phyloP scores from a whole-genome alignment of 2,329 filamentous ascomycete species.

The Thelonectria discophora region DNA sequence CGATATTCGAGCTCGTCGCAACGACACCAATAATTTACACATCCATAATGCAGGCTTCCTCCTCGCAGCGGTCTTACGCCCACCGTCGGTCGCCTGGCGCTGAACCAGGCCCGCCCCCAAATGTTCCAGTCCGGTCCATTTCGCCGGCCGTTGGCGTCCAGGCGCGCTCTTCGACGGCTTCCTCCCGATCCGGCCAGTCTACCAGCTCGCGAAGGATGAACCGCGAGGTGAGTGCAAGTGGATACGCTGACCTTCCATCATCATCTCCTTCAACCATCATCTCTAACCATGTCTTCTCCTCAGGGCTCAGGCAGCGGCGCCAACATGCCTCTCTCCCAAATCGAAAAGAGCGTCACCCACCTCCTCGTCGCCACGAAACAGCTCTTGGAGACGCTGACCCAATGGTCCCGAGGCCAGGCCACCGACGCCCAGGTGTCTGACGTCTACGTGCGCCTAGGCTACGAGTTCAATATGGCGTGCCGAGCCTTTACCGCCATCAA shows the following conservation, averaged over 20 bases:
- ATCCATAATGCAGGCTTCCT: conserved; percentile 35
- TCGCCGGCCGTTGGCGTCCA: conserved; percentile 70
- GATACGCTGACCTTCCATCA: conserved; percentile 10
- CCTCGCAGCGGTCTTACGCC: conserved; percentile 60
- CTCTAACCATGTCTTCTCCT: conserved; percentile 32
- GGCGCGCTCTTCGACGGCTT: conserved; percentile 71
- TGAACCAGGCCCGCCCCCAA: conserved; percentile 66
- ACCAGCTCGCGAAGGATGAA: conserved; percentile 45
- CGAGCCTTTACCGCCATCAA: conserved; percentile 96
- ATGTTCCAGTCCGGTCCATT: conserved; percentile 64
- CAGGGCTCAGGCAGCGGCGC: conserved; percentile 65
- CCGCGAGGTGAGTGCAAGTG: conserved; percentile 48
- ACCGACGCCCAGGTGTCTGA: conserved; percentile 96
- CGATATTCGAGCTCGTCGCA: conserved; percentile 14
- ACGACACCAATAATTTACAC: conserved; percentile 5
- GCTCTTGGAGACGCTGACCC: conserved; percentile 93
- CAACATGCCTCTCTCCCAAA: conserved; percentile 86
- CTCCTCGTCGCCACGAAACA: conserved; percentile 98
- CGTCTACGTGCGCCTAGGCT: conserved; percentile 95
- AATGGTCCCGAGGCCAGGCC: conserved; percentile 94
- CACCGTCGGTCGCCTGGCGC: conserved; percentile 71
- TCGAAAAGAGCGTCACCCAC: conserved; percentile 98
- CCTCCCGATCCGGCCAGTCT: conserved; percentile 67
- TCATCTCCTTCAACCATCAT: background rate
- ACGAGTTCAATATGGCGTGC: conserved; percentile 99